Evolutionary conservation across 2,329 filamentous ascomycete genomes (phyloP).

Genomic region (Metarhizium rileyi): DNA sequence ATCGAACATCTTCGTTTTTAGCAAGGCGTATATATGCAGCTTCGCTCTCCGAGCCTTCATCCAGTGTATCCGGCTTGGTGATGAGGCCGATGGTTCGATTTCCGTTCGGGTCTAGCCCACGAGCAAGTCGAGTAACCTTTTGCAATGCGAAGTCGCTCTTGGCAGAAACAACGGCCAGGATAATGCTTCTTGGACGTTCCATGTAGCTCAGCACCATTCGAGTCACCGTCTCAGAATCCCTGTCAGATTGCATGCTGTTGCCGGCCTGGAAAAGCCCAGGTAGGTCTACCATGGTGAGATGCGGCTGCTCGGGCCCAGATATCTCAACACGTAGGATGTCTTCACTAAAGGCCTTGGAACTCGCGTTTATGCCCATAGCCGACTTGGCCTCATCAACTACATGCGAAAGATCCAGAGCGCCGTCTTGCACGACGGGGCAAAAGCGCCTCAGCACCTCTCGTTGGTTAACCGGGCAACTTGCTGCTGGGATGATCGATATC

Average conservation of each 20-base stretch:
- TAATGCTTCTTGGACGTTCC: constrained; percentile 44
- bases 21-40: constrained; percentile 30
- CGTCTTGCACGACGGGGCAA: constrained; percentile 3
- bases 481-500: constrained; percentile 22
- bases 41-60: constrained; percentile 27
- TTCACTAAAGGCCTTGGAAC: constrained; percentile 28
- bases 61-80: constrained; percentile 42
- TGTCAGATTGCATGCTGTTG: constrained; percentile 32
- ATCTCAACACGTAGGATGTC: constrained; percentile 40
- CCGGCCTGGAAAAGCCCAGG: constrained; percentile 43
- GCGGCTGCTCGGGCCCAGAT: constrained; percentile 34
- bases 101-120: constrained; percentile 14
- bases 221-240: constrained; percentile 33
- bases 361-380: constrained; percentile 38
- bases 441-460: constrained; percentile 19
- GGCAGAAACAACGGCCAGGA: constrained; percentile 47
- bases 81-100: constrained; percentile 43
- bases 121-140: constrained; percentile 37
- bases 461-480: constrained; percentile 15
- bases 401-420: constrained; percentile 16
- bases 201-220: constrained; percentile 47
- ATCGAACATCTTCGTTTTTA: constrained; percentile 33
- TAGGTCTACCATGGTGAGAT: constrained; percentile 49
- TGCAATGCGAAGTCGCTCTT: constrained; percentile 49
- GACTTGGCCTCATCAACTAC: constrained; percentile 30